Percentiles rank a stretch among this genome's conserved stretches.
Conservation (phyloP, 352 stramenopile genomes). For the Phytophthora fragariae region DNA sequence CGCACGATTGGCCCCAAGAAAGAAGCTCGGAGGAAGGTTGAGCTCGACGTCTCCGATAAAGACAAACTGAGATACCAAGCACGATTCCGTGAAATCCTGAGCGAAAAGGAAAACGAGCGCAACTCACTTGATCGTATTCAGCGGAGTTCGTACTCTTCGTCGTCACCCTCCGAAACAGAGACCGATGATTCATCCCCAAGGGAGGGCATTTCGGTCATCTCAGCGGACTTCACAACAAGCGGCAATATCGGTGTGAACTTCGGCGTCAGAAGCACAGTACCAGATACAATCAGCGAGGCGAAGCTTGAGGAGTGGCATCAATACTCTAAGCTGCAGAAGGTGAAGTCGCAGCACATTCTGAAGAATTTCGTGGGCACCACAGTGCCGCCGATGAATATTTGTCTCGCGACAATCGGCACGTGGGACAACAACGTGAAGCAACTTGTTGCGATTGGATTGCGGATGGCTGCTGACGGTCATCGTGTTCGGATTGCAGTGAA, state of each 20-base stretch:
- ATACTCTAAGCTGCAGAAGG: conserved; percentile 35
- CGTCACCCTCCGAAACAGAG: conserved; percentile 17
- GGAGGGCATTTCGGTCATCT: conserved; percentile 27
- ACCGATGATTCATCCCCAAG: conserved; percentile 26
- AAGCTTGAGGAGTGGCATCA: conserved; percentile 36
- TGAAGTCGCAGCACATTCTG: conserved; percentile 33
- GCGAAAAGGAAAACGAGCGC: conserved; percentile 25
- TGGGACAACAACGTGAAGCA: conserved; percentile 68
- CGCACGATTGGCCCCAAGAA: conserved; percentile 32
- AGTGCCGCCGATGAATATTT: conserved; percentile 54
- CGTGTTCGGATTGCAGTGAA: conserved; percentile 85
- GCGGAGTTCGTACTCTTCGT: conserved; percentile 25
- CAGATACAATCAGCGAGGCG: conserved; percentile 26
- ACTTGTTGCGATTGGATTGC: conserved; percentile 64
- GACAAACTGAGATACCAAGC: conserved; percentile 37
- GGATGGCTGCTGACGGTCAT: conserved; percentile 74
- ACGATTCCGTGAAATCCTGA: conserved; percentile 38
- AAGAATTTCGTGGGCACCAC: conserved; percentile 24
- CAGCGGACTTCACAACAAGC: conserved; percentile 32
- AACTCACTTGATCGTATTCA: conserved; percentile 27
- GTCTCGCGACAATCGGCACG: conserved; percentile 51
- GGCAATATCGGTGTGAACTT: conserved; percentile 44
- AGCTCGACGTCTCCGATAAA: conserved; percentile 32
- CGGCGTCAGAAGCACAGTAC: conserved; percentile 22
- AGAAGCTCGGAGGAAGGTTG: conserved; percentile 31